Base-by-base conservation (phyloP, 2,329 filamentous ascomycete species). In the Ciborinia camelliae region DNA sequence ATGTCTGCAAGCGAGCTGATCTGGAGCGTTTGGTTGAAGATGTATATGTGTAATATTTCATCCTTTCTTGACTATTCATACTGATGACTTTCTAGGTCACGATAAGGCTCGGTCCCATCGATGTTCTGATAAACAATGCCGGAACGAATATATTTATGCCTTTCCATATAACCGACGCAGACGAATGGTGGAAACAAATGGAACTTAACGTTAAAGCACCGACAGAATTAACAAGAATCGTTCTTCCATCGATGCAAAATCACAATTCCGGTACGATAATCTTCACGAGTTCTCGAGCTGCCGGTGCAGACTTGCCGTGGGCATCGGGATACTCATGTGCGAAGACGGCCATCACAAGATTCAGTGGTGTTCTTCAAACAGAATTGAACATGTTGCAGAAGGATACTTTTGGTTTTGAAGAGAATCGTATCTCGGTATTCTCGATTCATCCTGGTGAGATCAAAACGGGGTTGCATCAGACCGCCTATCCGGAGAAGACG, bases 51-150 rank as follows among this genome's bases (percentile, higher is more conserved):
- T 20, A 18, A 20, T 52, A n/a, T 26, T 39, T 39, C 8, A 32
- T 47, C 9, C 18, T 15, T 30, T 18, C 18, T n/a, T 45, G 37
- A 62, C n/a, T n/a, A 30, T 9, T 32, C 9, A 30, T 20, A 30
- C 47, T 50, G 8, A 30, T 32, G 8, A 32, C 41, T 9, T 37
- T 10, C 5, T 35, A 69, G 68, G 63, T 64, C 4, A 64, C 47
- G 14, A 59, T 53, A 23, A 63, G 37, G 8, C 65, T 69, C 23
- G 67, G 68, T 15, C 51, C 63, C 6, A 65, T 69, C 18, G 65
- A 69, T 47, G 65, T 69, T 15, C 63, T 69, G 20, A 65, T 69
- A n/a, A 68, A 65, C 57, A 69, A 69, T 58, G 68, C 68, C n/a
- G 68, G 66, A 41, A 69, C 66, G 2, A 69, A 69, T 32, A 68